phyloP scores from a whole-genome alignment of 305 asterid genomes.

The Withania somnifera region DNA sequence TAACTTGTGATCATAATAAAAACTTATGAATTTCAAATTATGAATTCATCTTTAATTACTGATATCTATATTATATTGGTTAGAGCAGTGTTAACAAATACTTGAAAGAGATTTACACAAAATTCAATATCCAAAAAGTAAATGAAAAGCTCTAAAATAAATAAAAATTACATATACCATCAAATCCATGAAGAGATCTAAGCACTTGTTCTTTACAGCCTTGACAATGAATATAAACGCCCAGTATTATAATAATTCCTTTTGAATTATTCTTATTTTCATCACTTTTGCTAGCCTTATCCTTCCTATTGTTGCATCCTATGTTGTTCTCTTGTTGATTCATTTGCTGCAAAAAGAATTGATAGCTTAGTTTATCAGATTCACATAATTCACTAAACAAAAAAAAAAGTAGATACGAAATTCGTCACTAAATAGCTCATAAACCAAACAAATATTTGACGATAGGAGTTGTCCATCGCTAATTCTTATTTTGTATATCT shows the following conservation, averaged over 20 bases:
- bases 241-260: slow-evolving; percentile 31
- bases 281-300: background rate
- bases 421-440: background rate
- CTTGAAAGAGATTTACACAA: background rate
- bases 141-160: background rate
- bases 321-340: background rate
- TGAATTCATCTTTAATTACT: rapidly evolving
- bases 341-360: background rate
- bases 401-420: background rate
- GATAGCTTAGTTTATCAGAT: background rate
- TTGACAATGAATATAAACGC: slow-evolving; percentile 51
- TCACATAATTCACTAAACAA: background rate
- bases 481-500: background rate
- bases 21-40: background rate
- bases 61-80: background rate
- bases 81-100: no score
- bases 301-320: background rate
- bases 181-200: slow-evolving; percentile 33
- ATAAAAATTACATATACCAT: slow-evolving; percentile 23
- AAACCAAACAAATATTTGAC: background rate
- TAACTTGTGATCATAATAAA: background rate
- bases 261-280: slow-evolving; percentile 13
- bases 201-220: slow-evolving; percentile 43
- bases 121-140: background rate
- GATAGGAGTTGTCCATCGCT: background rate